Evolutionary conservation across 371 early-diverging fungal species (phyloP), one percentile per base, ranked within the genome.

Genomic region (Chytridium lagenaria): DNA sequence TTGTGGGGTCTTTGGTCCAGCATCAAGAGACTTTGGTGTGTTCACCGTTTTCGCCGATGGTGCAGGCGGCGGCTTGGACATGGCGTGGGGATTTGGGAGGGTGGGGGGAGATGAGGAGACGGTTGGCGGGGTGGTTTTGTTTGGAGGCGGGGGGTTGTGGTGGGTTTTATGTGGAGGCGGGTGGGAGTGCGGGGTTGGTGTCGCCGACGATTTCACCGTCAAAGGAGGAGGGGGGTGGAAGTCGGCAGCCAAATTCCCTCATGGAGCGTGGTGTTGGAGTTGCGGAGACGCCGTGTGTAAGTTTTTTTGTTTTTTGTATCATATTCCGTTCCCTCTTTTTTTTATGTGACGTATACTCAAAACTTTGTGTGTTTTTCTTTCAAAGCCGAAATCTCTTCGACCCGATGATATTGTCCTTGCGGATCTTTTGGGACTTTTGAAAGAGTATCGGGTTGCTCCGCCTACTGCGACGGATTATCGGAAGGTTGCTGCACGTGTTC

Each of bases 91-190:
- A 10, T 10, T 7, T 7, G 55, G 12, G 30, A 7, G 61, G 61
- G 7, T 31, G 26, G 34, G 61, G 34, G 36, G 30, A 33, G 34
- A 23, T 30, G 36, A 7, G 34, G 61, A 3, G 61, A 26, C 12
- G 7, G 31, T 23, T 61, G 30, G 61, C 61, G 61, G 34, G 36
- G 37, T 30, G 36, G 61, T 61, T 28, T 28, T 3, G 3, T 15
- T 3, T 61, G 34, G 23, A 36, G 31, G 61, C 34, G 3, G 61
- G 61, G 12, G 7, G 5, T 31, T 28, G 19, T 10, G 61, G 61
- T 61, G 61, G 61, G 36, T 61, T 61, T 34, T 12, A 7, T 61
- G 7, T 31, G 36, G 61, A 61, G 30, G 34, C 61, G 16, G 61
- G 2, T 30, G 61, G 2, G 36, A 15, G 36, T 10, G 30, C 19